Conservation (phyloP, 306 rosid species). For the Pyrus betulifolia region DNA sequence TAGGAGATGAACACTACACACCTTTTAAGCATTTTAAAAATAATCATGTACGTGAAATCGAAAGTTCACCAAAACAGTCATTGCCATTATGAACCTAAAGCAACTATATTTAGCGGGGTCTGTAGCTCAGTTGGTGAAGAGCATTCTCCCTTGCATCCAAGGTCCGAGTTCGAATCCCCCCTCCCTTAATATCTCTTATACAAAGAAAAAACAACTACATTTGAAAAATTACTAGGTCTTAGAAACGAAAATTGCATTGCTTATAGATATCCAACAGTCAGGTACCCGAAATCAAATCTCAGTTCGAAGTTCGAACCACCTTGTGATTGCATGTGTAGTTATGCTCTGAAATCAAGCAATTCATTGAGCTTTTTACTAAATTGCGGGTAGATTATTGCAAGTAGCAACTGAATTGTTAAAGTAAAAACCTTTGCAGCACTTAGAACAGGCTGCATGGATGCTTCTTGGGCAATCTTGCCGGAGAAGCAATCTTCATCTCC, state of each 20-base stretch:
- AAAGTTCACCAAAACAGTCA: neutral
- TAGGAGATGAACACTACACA: neutral
- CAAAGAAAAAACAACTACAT: neutral
- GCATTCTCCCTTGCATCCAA: neutral
- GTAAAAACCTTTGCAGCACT: conserved; percentile 65
- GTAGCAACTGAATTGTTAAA: neutral
- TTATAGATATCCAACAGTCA: neutral
- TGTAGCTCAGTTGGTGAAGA: neutral
- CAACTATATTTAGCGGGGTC: neutral
- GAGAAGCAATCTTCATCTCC: conserved; percentile 74
- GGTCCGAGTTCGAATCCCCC: neutral
- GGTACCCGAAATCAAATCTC: neutral
- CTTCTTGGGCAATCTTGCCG: conserved; percentile 74
- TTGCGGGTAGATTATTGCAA: neutral
- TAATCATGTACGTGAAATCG: neutral
- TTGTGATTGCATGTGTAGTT: neutral
- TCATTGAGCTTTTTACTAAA: neutral
- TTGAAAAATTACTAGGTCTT: neutral
- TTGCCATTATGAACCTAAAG: neutral
- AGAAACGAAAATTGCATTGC: neutral
- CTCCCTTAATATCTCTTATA: too few species aligned
- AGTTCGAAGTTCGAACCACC: neutral
- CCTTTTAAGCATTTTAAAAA: neutral
- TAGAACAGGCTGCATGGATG: conserved; percentile 60
- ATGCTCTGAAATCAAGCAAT: neutral